phyloP scores from a whole-genome alignment of 352 stramenopile genomes.

The Pythium apleroticum region DNA sequence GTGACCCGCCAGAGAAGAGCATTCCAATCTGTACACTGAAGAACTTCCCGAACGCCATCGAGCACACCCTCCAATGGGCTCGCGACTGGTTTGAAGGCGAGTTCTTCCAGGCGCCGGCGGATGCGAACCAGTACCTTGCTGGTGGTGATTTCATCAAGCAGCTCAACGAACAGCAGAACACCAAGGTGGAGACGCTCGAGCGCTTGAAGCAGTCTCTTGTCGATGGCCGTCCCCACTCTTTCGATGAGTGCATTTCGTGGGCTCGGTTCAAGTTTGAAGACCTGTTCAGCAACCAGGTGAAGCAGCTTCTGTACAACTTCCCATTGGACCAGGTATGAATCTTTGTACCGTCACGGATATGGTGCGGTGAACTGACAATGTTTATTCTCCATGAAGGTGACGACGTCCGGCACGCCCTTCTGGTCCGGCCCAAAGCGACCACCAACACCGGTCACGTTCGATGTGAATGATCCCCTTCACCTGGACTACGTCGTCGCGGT shows the following conservation, averaged over 20 bases:
- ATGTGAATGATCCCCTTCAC: constrained; percentile 89
- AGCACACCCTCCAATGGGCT: constrained; percentile 99
- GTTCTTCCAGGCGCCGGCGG: constrained; percentile 96
- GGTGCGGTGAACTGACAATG: constrained; percentile 7
- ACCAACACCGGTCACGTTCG: constrained; percentile 93
- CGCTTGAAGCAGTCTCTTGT: constrained; percentile 93
- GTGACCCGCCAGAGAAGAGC: constrained; percentile 98
- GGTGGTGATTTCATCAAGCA: constrained; percentile 89
- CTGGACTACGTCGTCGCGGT: constrained; percentile 96
- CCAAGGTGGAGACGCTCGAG: constrained; percentile 95
- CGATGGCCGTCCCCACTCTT: constrained; percentile 87
- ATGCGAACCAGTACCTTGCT: constrained; percentile 94
- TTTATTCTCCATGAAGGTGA: constrained; percentile 70
- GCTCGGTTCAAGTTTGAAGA: constrained; percentile 97
- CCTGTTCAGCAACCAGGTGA: constrained; percentile 98
- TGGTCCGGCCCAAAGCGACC: constrained; percentile 98
- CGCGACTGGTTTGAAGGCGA: constrained; percentile 99
- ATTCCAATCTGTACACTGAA: constrained; percentile 99
- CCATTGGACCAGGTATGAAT: constrained; percentile 89
- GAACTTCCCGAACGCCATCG: constrained; percentile 99
- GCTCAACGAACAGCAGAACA: constrained; percentile 96
- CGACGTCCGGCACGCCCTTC: constrained; percentile 95
- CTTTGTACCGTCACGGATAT: background rate
- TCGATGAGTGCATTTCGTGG: constrained; percentile 98
- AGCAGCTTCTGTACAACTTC: constrained; percentile 98